phyloP scores from a whole-genome alignment of 345 rosid species.

The Euphorbia peplus region DNA sequence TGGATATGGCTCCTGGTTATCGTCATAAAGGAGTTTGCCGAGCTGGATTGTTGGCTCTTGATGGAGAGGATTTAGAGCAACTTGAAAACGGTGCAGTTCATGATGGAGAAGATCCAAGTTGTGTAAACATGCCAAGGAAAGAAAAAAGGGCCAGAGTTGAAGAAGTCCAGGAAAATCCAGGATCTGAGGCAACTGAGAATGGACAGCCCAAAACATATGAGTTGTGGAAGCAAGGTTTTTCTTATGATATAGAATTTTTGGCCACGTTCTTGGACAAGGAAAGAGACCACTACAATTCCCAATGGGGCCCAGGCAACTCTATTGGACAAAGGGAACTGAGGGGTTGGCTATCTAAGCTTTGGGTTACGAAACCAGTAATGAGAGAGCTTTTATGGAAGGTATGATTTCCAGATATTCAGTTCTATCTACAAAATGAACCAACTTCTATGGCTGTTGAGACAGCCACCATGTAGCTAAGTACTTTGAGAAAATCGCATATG shows the following conservation, averaged over 20 bases:
- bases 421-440: slow-evolving; percentile 5
- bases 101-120: slow-evolving; percentile 41
- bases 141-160: slow-evolving; percentile 64
- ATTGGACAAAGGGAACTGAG: slow-evolving; percentile 97
- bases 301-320: slow-evolving; percentile 83
- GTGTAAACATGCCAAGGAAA: slow-evolving; percentile 65
- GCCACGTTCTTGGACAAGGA: slow-evolving; percentile 67
- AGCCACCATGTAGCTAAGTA: not conserved
- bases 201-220: slow-evolving; percentile 37
- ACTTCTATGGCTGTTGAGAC: not conserved
- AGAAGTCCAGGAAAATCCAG: slow-evolving; percentile 32
- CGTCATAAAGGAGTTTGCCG: slow-evolving; percentile 93
- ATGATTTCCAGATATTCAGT: not conserved
- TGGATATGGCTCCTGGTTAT: slow-evolving; percentile 98
- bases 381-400: slow-evolving; percentile 94
- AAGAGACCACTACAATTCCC: slow-evolving; percentile 80
- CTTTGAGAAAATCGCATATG: not conserved
- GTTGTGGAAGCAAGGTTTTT: slow-evolving; percentile 57
- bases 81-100: slow-evolving; percentile 27
- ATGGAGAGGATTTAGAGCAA: slow-evolving; percentile 41
- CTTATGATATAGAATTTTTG: slow-evolving; percentile 67
- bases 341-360: slow-evolving; percentile 79
- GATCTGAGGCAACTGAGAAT: slow-evolving; percentile 30
- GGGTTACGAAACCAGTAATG: slow-evolving; percentile 73
- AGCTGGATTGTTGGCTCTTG: slow-evolving; percentile 85